phyloP scores from a whole-genome alignment of 2,329 filamentous ascomycete genomes.

The Escovopsis sp. region DNA sequence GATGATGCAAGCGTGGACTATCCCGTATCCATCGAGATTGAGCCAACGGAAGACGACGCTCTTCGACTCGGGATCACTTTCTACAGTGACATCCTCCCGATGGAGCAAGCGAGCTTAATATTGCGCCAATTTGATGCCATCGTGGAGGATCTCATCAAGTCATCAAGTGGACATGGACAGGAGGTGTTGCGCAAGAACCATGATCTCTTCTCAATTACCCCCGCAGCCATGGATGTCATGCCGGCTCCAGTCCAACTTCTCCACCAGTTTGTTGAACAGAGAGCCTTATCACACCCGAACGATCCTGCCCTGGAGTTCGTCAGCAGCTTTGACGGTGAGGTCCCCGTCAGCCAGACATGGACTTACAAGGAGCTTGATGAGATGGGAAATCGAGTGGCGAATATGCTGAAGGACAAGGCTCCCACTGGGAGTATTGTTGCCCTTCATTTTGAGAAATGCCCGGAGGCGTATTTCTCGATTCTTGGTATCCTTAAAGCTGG shows the following conservation, averaged over 20 bases:
- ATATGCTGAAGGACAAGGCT: conserved; percentile 39
- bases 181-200: conserved; percentile 18
- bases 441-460: conserved; percentile 71
- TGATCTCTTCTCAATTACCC: conserved; percentile 47
- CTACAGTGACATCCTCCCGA: conserved; percentile 47
- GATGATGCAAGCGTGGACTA: conserved; percentile 65
- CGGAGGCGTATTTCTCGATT: conserved; percentile 70
- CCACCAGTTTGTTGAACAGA: conserved; percentile 63
- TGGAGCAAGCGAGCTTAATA: conserved; percentile 49
- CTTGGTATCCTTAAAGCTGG: conserved; percentile 71
- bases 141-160: conserved; percentile 41
- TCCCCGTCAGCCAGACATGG: conserved; percentile 42
- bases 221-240: conserved; percentile 43
- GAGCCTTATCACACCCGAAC: conserved; percentile 38
- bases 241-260: conserved; percentile 43
- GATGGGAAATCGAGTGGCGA: conserved; percentile 57
- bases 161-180: conserved; percentile 25
- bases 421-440: conserved; percentile 48
- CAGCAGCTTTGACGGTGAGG: conserved; percentile 31
- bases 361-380: conserved; percentile 57
- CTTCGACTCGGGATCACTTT: conserved; percentile 53
- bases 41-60: conserved; percentile 31
- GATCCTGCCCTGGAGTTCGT: conserved; percentile 64
- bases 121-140: conserved; percentile 56
- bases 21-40: conserved; percentile 64